Percentiles rank a stretch among this genome's conserved stretches.
These are phyloP conservation scores for Pilaira anomala DNA, from an alignment of 192 early-diverging fungal genomes.

Conservation along the genomic window DNA sequence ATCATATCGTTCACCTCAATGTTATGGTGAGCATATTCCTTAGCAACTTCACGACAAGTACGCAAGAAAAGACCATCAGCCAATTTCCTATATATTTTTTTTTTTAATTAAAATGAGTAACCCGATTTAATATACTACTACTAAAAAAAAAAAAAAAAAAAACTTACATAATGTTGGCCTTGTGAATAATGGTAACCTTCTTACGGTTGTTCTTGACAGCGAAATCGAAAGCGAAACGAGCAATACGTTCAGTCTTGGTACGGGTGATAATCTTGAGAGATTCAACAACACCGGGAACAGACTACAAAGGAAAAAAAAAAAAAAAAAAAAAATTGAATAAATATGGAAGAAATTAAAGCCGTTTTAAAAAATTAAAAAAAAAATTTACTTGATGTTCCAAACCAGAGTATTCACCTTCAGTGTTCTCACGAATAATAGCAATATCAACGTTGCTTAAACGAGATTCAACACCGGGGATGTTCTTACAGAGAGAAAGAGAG, in stretches of 20 bases:
- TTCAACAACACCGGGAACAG: slow-evolving; percentile 97
- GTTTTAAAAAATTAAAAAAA: not conserved
- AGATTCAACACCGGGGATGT: slow-evolving; percentile 81
- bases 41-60: slow-evolving; percentile 92
- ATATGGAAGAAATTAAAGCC: not conserved
- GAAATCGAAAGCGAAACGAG: slow-evolving; percentile 97
- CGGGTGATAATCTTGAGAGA: slow-evolving; percentile 97
- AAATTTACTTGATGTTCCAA: slow-evolving; percentile 84
- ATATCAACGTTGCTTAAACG: slow-evolving; percentile 95
- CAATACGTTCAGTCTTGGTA: slow-evolving; percentile 98
- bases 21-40: slow-evolving; percentile 83
- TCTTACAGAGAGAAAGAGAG: slow-evolving; percentile 87
- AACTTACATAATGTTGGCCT: slow-evolving; percentile 98
- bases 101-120: not conserved
- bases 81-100: slow-evolving; percentile 67
- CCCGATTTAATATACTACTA: not conserved
- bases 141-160: not conserved
- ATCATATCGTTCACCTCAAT: slow-evolving; percentile 99
- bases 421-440: slow-evolving; percentile 99
- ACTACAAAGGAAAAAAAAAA: slow-evolving; percentile 41
- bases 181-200: slow-evolving; percentile 98
- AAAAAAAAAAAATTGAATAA: slow-evolving; percentile 10
- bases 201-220: slow-evolving; percentile 96
- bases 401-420: slow-evolving; percentile 99
- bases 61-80: slow-evolving; percentile 98